phyloP scores from a whole-genome alignment of 2,329 filamentous ascomycete genomes.

The Verticillium isaacii region DNA sequence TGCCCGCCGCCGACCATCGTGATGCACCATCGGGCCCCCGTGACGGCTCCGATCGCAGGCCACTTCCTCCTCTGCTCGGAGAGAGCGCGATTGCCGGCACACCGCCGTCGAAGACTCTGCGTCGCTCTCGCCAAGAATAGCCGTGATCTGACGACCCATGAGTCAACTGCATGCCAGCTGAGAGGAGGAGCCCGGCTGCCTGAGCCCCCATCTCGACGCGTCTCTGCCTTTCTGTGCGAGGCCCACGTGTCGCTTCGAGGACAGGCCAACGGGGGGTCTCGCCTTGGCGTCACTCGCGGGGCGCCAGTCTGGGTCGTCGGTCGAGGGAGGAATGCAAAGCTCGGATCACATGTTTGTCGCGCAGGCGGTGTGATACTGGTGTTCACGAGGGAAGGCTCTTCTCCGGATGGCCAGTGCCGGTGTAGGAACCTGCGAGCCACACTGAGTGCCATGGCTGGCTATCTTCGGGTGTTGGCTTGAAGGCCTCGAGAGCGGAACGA shows the following conservation, averaged over 20 bases:
- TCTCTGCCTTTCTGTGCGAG: not conserved
- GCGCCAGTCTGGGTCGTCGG: not conserved
- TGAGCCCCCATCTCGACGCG: not conserved
- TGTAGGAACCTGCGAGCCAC: not conserved
- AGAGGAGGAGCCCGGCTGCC: not conserved
- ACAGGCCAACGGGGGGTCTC: not conserved
- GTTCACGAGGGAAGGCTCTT: not conserved
- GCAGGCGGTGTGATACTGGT: not conserved
- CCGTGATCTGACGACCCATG: not conserved
- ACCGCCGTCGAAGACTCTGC: not conserved
- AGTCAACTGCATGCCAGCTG: not conserved
- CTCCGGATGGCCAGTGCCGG: no score
- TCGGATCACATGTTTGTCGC: not conserved
- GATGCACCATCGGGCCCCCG: not conserved
- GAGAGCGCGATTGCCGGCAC: not conserved
- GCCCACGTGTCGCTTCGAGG: not conserved
- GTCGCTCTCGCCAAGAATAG: not conserved
- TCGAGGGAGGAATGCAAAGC: not conserved
- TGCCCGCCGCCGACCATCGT: not conserved
- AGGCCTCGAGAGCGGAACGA: no score
- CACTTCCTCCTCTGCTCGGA: not conserved
- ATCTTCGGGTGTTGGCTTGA: no score
- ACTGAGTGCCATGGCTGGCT: no score
- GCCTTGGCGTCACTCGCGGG: not conserved
- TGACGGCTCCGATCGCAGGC: not conserved